Evolutionary conservation across 2,329 filamentous ascomycete genomes (phyloP), one percentile per base, ranked within the genome.

Genomic region (Clathrospora elynae): DNA sequence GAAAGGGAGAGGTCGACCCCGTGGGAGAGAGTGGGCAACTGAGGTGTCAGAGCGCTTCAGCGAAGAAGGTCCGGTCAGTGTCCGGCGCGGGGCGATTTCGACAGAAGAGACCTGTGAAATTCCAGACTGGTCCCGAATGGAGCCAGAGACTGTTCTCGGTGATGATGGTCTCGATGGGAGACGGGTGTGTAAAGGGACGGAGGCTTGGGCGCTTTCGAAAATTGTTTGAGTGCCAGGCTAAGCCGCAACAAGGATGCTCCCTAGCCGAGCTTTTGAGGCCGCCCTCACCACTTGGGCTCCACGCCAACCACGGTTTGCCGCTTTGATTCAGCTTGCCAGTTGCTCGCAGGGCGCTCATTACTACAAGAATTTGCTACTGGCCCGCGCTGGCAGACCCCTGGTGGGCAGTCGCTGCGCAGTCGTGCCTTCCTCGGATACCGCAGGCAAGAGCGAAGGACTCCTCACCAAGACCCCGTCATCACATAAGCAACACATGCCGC

Each of bases 31-130:
- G 56, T 59, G 57, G 61, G 59, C 57, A 61, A 67, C 57, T 47
- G 49, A 57, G 63, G 63, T 66, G 63, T 61, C 61, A 49, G 59
- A 59, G 58, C 55, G 58, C 60, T 61, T 62, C 64, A 67, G 60
- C 53, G 50, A 40, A 36, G 46, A 46, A 49, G 59, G 58, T 54
- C 57, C 43, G 59, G 58, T 61, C 54, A 55, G 46, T 31, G 38
- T 42, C 38, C 43, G 38, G 43, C 28, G 18, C 30, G 46, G 50
- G 55, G 41, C 49, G 56, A 68, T 67, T 68, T 70, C 68, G 57
- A 68, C 64, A 68, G 66, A 46, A 42, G 63, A 50, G 41, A 52
- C 57, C 62, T 67, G 62, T 64, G 68, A 71, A 70, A 65, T 65
- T 55, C n/a, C n/a, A n/a, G n/a, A n/a, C n/a, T n/a, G n/a, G n/a